Evolutionary conservation across 2,329 filamentous ascomycete species (phyloP).

Genomic region (Exophiala spinifera): DNA sequence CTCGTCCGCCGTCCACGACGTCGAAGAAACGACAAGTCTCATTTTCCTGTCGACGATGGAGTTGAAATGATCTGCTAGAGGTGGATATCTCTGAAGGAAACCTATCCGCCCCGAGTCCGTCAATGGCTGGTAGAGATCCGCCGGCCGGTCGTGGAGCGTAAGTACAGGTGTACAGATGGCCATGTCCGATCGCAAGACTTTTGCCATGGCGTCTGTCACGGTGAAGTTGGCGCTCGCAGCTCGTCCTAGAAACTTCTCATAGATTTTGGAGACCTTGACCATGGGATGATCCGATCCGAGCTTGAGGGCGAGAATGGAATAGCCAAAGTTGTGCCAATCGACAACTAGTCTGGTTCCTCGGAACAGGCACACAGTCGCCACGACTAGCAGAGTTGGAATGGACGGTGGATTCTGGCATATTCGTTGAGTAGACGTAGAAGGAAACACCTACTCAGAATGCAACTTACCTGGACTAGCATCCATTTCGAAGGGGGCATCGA

Average conservation of each 20-base stretch:
- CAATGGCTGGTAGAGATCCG: slow-evolving; percentile 74
- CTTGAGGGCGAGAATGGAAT: slow-evolving; percentile 77
- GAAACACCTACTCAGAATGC: slow-evolving; percentile 9
- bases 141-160: slow-evolving; percentile 82
- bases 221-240: slow-evolving; percentile 73
- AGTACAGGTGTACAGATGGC: slow-evolving; percentile 62
- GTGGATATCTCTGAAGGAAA: slow-evolving; percentile 64
- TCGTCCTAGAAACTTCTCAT: slow-evolving; percentile 71
- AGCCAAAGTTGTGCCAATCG: slow-evolving; percentile 99
- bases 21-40: slow-evolving; percentile 81
- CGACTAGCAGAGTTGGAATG: slow-evolving; percentile 81
- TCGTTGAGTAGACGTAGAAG: slow-evolving; percentile 19
- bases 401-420: slow-evolving; percentile 81
- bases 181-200: slow-evolving; percentile 67
- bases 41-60: slow-evolving; percentile 58
- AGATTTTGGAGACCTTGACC: slow-evolving; percentile 71
- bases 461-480: slow-evolving; percentile 72
- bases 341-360: slow-evolving; percentile 80
- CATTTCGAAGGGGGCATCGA: slow-evolving; percentile 70
- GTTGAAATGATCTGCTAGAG: slow-evolving; percentile 59
- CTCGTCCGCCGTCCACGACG: slow-evolving; percentile 96
- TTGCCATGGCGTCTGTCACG: slow-evolving; percentile 85
- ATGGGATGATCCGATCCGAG: slow-evolving; percentile 65
- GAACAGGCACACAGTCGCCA: slow-evolving; percentile 67
- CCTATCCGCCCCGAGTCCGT: slow-evolving; percentile 47